Conservation (phyloP, 257 asterid species). For the Rehmannia glutinosa region DNA sequence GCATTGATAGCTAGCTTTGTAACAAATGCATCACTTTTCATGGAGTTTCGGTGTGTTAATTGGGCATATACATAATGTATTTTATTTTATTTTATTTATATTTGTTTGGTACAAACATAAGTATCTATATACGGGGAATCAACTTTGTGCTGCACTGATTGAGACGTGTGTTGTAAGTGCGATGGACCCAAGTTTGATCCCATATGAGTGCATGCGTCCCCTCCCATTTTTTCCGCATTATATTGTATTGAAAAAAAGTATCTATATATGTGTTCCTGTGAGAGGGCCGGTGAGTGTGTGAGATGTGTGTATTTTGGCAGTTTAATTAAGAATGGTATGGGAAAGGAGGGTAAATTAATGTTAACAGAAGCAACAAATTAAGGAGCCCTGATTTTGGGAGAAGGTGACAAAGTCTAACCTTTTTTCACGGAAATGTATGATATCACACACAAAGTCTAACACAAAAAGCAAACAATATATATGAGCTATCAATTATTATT, state of each 20-base stretch:
- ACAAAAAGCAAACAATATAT: slow-evolving; percentile 43
- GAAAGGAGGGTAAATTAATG: neutral
- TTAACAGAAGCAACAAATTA: slow-evolving; percentile 8
- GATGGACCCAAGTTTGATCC: too few species aligned
- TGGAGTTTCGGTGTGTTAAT: neutral
- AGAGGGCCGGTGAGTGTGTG: neutral
- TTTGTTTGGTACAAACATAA: too few species aligned
- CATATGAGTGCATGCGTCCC: too few species aligned
- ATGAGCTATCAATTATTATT: slow-evolving; percentile 38
- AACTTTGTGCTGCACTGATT: too few species aligned
- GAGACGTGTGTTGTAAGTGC: too few species aligned
- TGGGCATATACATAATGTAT: too few species aligned
- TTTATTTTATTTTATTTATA: too few species aligned
- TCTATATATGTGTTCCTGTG: neutral
- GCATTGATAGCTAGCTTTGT: slow-evolving; percentile 17
- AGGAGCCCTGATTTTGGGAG: slow-evolving; percentile 11
- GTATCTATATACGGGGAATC: too few species aligned
- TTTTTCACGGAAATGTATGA: slow-evolving; percentile 45
- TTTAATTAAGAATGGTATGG: neutral
- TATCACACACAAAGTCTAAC: slow-evolving; percentile 26
- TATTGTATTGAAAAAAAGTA: too few species aligned
- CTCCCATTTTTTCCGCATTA: too few species aligned
- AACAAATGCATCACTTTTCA: neutral
- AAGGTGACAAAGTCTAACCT: slow-evolving; percentile 35
- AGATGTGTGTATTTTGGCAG: neutral